Base-by-base conservation (phyloP, 106 monocot genomes). In the Allium cepa region DNA sequence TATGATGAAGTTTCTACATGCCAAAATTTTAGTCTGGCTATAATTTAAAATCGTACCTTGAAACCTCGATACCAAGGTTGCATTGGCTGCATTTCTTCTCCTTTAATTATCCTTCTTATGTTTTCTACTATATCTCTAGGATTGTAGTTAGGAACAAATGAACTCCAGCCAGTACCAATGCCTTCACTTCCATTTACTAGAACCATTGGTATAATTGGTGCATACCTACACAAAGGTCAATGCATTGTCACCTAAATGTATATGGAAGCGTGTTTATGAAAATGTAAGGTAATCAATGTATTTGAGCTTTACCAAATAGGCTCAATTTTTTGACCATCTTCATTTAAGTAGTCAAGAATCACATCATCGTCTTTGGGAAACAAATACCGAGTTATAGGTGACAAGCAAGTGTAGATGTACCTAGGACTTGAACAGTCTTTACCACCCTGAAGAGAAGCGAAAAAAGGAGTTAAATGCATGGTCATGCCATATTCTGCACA, bases 151-250 rank as follows among this genome's bases (percentile, higher is more conserved):
- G 97, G 97, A 71, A 99, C 66, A 49, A 77, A 99, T 26, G 92
- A 85, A 64, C 97, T 99, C 97, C 97, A 99, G 17, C 97, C 97
- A 58, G 97, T 99, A 61, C 97, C 97, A 79, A 99, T 99, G 14
- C 97, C 97, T 77, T 96, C 96, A 72, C 91, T 92, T 72, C 96
- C 96, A 64, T 96, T 96, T 36, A 96, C 82, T n/a, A 97, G 71
- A 64, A 97, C 92, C 86, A 82, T 82, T 3, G 92, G 92, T 53
- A 97, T 77, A 48, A 92, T 87, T 10, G 97, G 97, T 75, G 84
- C 73, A 69, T 99, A 99, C 97, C 97, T 97, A 49, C 1, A 36
- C 5, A 36, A 36, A 36, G 36, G 5, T 36, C 36, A 36, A 5
- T 36, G 36, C 36, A 36, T 36, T 36, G 36, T 36, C 36, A 15